Base-by-base conservation (phyloP, 23 red algal species). In the Gracilaria domingensis region DNA sequence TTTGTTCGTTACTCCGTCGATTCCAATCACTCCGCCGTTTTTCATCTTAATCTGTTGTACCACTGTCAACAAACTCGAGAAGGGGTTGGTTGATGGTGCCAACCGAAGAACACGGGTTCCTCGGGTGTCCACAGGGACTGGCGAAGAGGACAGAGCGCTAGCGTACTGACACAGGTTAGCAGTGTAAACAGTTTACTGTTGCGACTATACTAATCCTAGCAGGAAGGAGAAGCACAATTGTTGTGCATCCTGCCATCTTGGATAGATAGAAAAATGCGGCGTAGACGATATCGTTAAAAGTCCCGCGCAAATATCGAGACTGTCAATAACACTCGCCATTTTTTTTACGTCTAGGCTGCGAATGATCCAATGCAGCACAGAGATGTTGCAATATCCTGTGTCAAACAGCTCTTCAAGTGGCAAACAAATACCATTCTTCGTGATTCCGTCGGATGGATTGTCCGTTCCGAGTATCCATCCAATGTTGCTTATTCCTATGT, bases 401-500 rank as follows among this genome's bases (percentile, higher is more conserved):
- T 76, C 71, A 25, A 76, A 34, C 1, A 76, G 71, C 6, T 40
- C 0, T 76, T 76, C 71, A 44, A 76, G 34, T n/a, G 4, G 23
- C 5, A 11, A 5, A 23, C 71, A 44, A 25, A 2, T 33, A 2
- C 2, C 4, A 1, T 44, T 2, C 14, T 76, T 76, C 9, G 71
- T 76, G 1, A 40, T 3, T 2, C 71, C 71, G 45, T 76, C 71
- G 0, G 71, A 36, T 3, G 71, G 71, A 29, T 76, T 76, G 34
- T 76, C 71, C 14, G 32, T 44, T 30, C 34, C 47, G 1, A 23
- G 71, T 30, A 76, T 76, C 71, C 71, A 44, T 3, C 71, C 71
- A 24, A 76, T 50, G 23, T 50, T 28, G 33, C 23, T 50, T 12
- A 76, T 39, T 44, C 44, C 71, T 5, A 32, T 44, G 11, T 40